Evolutionary conservation across 2,329 filamentous ascomycete species (phyloP).

Genomic region (Ascomycota sp.): DNA sequence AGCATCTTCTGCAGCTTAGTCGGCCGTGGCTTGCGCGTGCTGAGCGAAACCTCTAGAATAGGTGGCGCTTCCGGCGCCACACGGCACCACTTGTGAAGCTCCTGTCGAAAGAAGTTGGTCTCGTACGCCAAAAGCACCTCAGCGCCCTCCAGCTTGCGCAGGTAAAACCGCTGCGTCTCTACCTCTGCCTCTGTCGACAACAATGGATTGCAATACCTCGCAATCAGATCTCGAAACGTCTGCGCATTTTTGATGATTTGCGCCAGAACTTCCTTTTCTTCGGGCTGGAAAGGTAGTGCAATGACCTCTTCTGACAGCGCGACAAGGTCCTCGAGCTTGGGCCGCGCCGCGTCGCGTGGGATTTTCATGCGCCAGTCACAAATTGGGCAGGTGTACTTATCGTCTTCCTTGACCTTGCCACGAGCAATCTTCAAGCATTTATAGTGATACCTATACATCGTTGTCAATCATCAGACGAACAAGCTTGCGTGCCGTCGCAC

Average conservation of each 20-base stretch:
- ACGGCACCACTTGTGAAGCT: constrained; percentile 83
- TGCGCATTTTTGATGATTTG: constrained; percentile 70
- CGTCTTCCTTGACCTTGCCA: constrained; percentile 93
- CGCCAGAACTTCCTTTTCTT: constrained; percentile 72
- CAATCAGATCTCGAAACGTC: constrained; percentile 63
- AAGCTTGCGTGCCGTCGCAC: constrained; percentile 10
- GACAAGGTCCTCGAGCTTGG: constrained; percentile 77
- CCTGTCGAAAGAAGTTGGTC: constrained; percentile 94
- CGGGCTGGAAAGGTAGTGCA: constrained; percentile 72
- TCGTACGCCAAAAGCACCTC: constrained; percentile 80
- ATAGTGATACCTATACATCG: constrained; percentile 57
- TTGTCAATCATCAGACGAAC: constrained; percentile 1
- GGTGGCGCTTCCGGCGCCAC: constrained; percentile 73
- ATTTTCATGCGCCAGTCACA: constrained; percentile 96
- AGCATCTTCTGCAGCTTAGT: constrained; percentile 95
- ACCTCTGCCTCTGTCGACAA: constrained; percentile 68
- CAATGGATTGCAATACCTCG: constrained; percentile 57
- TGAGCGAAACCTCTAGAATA: constrained; percentile 66
- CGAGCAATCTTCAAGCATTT: constrained; percentile 95
- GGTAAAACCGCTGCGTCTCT: constrained; percentile 76
- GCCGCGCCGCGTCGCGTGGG: constrained; percentile 80
- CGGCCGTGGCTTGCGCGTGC: constrained; percentile 81
- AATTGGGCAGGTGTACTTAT: constrained; percentile 94
- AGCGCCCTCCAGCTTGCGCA: constrained; percentile 90
- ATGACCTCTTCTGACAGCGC: constrained; percentile 67